Evolutionary conservation across 2,329 filamentous ascomycete species (phyloP).

Genomic region (Colletotrichum endophyticum): DNA sequence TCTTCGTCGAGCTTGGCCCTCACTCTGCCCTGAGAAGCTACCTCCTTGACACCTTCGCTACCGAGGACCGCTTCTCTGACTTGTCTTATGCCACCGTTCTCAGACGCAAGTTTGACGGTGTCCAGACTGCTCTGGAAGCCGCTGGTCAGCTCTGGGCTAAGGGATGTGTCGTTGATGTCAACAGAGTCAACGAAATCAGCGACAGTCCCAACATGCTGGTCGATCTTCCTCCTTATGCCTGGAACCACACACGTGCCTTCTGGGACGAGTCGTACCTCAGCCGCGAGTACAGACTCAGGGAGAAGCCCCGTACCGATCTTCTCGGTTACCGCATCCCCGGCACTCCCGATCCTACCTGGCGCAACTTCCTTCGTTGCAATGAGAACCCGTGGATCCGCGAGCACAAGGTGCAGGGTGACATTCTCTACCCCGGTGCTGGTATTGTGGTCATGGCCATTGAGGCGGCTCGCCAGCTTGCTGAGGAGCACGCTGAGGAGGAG

Average conservation of each 20-base stretch:
- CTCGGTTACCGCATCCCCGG: slow-evolving; percentile 9
- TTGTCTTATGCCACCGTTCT: slow-evolving; percentile 6
- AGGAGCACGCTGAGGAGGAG: neutral
- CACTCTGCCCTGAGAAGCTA: slow-evolving; percentile 40
- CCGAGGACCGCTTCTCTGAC: slow-evolving; percentile 7
- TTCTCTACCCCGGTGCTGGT: slow-evolving; percentile 43
- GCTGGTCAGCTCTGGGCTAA: slow-evolving; percentile 41
- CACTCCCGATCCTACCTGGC: slow-evolving; percentile 10
- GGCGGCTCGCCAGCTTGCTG: slow-evolving; percentile 20
- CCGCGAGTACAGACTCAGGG: slow-evolving; percentile 17
- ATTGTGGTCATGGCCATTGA: slow-evolving; percentile 32
- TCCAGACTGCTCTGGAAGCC: slow-evolving; percentile 30
- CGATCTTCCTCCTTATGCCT: slow-evolving; percentile 23
- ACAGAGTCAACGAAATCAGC: slow-evolving; percentile 9
- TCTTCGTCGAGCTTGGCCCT: slow-evolving; percentile 15
- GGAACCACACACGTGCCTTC: slow-evolving; percentile 20
- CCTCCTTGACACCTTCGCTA: slow-evolving; percentile 54
- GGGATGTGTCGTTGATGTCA: slow-evolving; percentile 32
- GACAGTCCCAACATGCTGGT: slow-evolving; percentile 7
- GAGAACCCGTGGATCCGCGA: slow-evolving; percentile 50
- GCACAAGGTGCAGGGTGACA: slow-evolving; percentile 48
- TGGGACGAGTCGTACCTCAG: slow-evolving; percentile 17
- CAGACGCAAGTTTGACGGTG: slow-evolving; percentile 34
- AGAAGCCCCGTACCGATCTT: slow-evolving; percentile 17
- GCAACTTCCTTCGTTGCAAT: slow-evolving; percentile 25